Conservation (phyloP, 306 rosid genomes). For the Inga leiocalycina region DNA sequence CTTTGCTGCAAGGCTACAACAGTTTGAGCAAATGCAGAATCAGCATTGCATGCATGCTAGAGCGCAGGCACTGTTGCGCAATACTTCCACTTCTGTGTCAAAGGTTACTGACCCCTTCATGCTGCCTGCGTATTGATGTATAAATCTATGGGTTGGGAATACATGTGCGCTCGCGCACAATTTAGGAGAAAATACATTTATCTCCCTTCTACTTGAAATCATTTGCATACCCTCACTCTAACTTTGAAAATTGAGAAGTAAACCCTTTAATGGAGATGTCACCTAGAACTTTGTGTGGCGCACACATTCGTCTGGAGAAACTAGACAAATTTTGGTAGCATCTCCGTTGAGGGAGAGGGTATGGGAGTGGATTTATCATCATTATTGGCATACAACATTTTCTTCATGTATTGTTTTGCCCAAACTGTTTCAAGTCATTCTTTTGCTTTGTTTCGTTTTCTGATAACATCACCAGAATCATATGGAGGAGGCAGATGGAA, state of each 20-base stretch:
- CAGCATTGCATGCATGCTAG: slow-evolving; percentile 61
- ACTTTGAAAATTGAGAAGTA: neutral
- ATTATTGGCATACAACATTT: neutral
- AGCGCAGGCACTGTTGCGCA: slow-evolving; percentile 42
- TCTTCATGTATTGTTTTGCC: neutral
- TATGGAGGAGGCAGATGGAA: slow-evolving; percentile 59
- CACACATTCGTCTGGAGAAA: neutral
- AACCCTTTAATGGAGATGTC: neutral
- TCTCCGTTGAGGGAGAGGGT: neutral
- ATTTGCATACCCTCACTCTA: neutral
- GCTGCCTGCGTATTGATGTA: slow-evolving; percentile 10
- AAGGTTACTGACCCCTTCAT: slow-evolving; percentile 49
- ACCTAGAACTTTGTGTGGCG: neutral
- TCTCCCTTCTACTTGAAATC: neutral
- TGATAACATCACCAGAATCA: slow-evolving; percentile 15
- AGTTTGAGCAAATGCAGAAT: slow-evolving; percentile 78
- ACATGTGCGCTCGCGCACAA: neutral
- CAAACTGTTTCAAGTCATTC: neutral
- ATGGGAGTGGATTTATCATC: slow-evolving; percentile 12
- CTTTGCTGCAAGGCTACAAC: slow-evolving; percentile 70
- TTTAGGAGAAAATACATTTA: neutral
- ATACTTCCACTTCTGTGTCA: slow-evolving; percentile 38
- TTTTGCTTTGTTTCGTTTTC: slow-evolving; percentile 22
- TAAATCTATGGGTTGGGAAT: neutral
- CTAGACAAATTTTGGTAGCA: neutral